Percentiles rank a stretch among this genome's conserved stretches.
These are phyloP conservation scores for Podospora didyma DNA, from an alignment of 495 filamentous ascomycete species.

Conservation along the genomic window DNA sequence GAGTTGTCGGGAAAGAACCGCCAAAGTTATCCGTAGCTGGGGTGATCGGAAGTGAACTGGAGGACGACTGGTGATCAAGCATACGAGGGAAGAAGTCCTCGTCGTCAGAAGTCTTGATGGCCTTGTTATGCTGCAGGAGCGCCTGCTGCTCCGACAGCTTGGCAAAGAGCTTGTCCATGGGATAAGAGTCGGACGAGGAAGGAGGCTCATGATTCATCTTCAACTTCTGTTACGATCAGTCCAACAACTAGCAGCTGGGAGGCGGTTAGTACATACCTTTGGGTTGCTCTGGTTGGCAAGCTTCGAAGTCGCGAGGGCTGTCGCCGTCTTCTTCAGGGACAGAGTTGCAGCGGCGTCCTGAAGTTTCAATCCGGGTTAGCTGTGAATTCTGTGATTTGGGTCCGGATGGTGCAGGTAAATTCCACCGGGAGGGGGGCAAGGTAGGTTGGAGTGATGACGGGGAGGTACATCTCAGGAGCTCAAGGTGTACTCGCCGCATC, in stretches of 20 bases:
- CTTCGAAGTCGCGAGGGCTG: slow-evolving; percentile 43
- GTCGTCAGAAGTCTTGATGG: slow-evolving; percentile 42
- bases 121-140: slow-evolving; percentile 51
- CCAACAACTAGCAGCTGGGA: neutral
- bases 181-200: slow-evolving; percentile 31
- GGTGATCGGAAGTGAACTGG: slow-evolving; percentile 53
- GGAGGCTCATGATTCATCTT: slow-evolving; percentile 43
- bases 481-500: neutral
- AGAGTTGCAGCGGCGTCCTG: slow-evolving; percentile 8
- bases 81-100: slow-evolving; percentile 28
- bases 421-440: too few relatives aligned
- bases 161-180: slow-evolving; percentile 60
- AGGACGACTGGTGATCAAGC: slow-evolving; percentile 45
- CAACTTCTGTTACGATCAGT: slow-evolving; percentile 43
- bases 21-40: slow-evolving; percentile 52
- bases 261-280: slow-evolving; percentile 31
- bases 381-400: too few relatives aligned
- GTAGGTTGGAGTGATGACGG: too few relatives aligned
- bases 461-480: neutral
- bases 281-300: slow-evolving; percentile 44
- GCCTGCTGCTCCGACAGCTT: slow-evolving; percentile 65
- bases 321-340: slow-evolving; percentile 39
- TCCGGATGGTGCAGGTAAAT: too few relatives aligned
- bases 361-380: neutral
- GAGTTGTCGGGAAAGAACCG: slow-evolving; percentile 39